Conservation (phyloP, 129 eudicot genomes). For the Chrysanthemum lavandulifolium region DNA sequence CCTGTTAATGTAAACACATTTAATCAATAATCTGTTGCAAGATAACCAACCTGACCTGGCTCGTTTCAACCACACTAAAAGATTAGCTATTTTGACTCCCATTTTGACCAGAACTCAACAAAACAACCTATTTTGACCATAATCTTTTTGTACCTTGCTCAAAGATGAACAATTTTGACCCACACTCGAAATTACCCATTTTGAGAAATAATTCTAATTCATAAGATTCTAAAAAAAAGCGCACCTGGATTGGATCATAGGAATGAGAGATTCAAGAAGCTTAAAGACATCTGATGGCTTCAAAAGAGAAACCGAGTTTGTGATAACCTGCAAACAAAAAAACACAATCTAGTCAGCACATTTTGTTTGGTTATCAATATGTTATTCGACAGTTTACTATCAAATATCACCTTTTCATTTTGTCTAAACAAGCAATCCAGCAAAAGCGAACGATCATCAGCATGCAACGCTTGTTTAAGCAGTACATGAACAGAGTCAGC, state of each 20-base stretch:
- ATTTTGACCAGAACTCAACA: too few species aligned
- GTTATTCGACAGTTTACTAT: neutral
- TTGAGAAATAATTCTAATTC: neutral
- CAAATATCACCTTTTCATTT: constrained; percentile 66
- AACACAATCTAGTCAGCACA: neutral
- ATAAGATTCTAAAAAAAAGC: neutral
- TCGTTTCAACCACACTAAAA: too few species aligned
- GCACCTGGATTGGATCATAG: constrained; percentile 77
- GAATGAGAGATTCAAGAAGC: constrained; percentile 71
- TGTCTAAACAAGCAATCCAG: constrained; percentile 81
- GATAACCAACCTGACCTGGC: neutral
- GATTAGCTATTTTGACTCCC: too few species aligned
- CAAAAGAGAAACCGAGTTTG: constrained; percentile 66
- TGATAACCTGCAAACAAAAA: constrained; percentile 46
- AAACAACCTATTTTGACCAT: too few species aligned
- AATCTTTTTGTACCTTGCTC: too few species aligned
- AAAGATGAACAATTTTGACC: neutral
- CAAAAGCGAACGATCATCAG: constrained; percentile 81
- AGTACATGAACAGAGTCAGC: constrained; percentile 86
- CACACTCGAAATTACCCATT: neutral
- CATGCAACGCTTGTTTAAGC: constrained; percentile 91
- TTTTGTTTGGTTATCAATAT: neutral
- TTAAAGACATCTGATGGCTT: constrained; percentile 81
- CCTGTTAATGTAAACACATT: constrained; percentile 41
- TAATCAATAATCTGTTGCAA: constrained; percentile 2